phyloP scores from a whole-genome alignment of 345 rosid genomes.

The Hibiscus mutabilis region DNA sequence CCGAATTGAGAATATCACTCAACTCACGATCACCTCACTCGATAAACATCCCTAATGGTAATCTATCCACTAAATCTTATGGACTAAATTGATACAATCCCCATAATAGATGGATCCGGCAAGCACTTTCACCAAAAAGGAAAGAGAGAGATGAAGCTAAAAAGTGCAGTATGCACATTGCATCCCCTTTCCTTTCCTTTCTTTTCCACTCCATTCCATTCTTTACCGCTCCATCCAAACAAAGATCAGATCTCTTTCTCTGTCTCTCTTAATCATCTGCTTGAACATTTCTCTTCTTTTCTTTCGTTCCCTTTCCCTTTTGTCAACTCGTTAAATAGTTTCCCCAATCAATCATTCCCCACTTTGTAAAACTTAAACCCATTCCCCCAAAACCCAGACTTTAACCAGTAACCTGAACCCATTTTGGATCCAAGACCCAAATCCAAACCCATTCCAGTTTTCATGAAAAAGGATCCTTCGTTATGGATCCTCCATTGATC shows the following conservation, averaged over 20 bases:
- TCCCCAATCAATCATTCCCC: no score
- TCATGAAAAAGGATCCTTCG: slow-evolving; percentile 10
- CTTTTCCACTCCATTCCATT: no score
- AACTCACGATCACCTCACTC: no score
- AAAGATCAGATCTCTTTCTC: neutral
- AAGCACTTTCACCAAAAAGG: no score
- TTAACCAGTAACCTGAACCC: neutral
- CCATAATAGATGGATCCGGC: no score
- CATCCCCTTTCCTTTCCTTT: neutral
- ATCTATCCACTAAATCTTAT: no score
- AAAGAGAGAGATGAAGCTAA: no score
- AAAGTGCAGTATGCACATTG: neutral
- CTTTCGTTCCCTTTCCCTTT: neutral
- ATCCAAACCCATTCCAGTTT: no score
- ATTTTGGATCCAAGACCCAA: slow-evolving; percentile 22
- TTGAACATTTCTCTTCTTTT: neutral
- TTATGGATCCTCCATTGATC: slow-evolving; percentile 80
- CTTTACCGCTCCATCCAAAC: neutral
- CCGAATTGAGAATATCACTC: no score
- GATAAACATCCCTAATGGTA: no score
- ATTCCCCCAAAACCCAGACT: neutral
- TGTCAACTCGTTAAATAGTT: neutral
- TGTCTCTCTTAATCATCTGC: neutral
- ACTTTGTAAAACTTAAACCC: neutral
- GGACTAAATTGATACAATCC: no score